Base-by-base conservation (phyloP, 495 filamentous ascomycete species). In the Aspergillus sparsus region DNA sequence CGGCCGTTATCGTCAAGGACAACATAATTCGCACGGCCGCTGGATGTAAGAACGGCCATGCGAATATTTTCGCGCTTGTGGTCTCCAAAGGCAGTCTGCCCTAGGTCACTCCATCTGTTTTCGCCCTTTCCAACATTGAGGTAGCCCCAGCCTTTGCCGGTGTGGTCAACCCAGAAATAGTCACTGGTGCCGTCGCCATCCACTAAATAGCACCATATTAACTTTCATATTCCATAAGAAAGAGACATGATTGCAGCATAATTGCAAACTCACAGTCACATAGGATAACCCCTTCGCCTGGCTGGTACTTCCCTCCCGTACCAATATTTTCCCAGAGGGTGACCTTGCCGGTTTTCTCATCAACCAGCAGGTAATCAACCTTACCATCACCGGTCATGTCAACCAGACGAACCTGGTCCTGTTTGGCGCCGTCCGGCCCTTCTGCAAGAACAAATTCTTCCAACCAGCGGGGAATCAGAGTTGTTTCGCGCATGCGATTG, bases 191-290 rank as follows among this genome's bases (percentile, higher is more conserved):
- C 34, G 18, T 54, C 51, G 15, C 51, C 34, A 27, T 54, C 51
- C 51, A 54, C 51, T 54, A 18, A 6, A 2, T 46, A 46, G 10
- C 7, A 12, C 47, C 47, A 50, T 13, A 16, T 50, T 33, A 50
- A 27, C n/a, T n/a, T n/a, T n/a, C n/a, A 4, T 31, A 32, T 6
- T 46, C 12, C 12, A 46, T 3, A 7, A 16, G 51, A 7, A 13
- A 21, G 51, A 54, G n/a, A n/a, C n/a, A n/a, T n/a, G n/a, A n/a
- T n/a, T n/a, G n/a, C n/a, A n/a, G n/a, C 34, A 32, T 54, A 16
- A 16, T 46, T 46, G 42, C 42, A 46, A 16, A 46, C 42, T 16
- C 3, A 54, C 51, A 54, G 51, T 54, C 51, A 41, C 51, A 54
- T 16, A 54, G n/a, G 16, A 54, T 37, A 5, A 54, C 51, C 12